Evolutionary conservation across 2,329 filamentous ascomycete genomes (phyloP), one percentile per base, ranked within the genome.

Genomic region (Aspergillus phoenicis): DNA sequence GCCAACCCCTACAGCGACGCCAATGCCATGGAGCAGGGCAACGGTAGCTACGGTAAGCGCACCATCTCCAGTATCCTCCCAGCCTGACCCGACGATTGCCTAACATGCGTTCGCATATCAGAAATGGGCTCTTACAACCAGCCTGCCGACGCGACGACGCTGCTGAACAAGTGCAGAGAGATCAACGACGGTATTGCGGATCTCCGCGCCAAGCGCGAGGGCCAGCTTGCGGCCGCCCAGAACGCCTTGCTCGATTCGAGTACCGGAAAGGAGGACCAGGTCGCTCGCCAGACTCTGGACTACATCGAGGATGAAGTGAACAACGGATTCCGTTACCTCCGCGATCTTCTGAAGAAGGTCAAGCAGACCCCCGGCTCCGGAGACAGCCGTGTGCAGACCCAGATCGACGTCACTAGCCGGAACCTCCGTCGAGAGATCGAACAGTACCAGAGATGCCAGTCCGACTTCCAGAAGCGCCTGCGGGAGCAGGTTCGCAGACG

Each of bases 401-500:
- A 97, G 77, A 89, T 97, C 65, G 89, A 89, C 70, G 88, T 89
- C 60, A 86, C 95, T 49, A 91, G 96, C 75, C 86, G 90, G 56
- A 86, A 89, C 59, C 83, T 97, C 68, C 93, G 94, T 81, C 82
- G 84, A 48, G 91, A 91, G 62, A 94, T 97, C 75, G 86, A 91
- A 68, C 81, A 87, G 63, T 97, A 93, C 81, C 91, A 95, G 78
- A 84, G 87, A 66, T 83, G 91, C 58, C 93, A 98, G 77, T 86
- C 86, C 1, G 84, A 88, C 22, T 97, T 93, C 83, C 87, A 90
- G 73, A 90, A 90, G 77, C 88, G 89, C 68, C 87, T 91, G 33
- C 85, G 91, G 74, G 90, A 92, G 53, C 91, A 96, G 77, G 91
- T 96, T 80, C 90, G 88, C 66, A 87, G 95, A 58, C 93, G 97